These are phyloP conservation scores for Backusella morwellensis DNA, from an alignment of 192 early-diverging fungal species.

Conservation along the genomic window DNA sequence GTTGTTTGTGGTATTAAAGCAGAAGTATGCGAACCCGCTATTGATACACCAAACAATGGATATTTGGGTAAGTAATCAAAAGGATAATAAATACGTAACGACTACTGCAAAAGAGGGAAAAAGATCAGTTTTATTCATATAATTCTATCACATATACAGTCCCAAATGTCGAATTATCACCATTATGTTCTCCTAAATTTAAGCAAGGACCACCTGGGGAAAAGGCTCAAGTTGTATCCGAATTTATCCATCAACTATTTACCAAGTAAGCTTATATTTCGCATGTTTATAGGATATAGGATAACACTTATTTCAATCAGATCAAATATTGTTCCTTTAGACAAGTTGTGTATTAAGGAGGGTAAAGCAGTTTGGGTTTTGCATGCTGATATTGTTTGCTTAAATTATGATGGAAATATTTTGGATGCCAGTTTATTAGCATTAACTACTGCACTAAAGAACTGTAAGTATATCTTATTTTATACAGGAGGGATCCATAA, in stretches of 20 bases:
- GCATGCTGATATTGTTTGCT: conserved; percentile 85
- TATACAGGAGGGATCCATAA: too few relatives aligned
- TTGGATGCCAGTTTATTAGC: conserved; percentile 84
- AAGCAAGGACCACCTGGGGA: conserved; percentile 82
- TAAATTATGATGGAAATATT: conserved; percentile 90
- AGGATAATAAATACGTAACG: not conserved
- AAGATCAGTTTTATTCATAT: not conserved
- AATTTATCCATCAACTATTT: conserved; percentile 72
- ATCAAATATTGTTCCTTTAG: conserved; percentile 58
- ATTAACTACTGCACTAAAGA: conserved; percentile 71
- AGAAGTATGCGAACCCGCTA: conserved; percentile 80
- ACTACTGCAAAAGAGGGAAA: not conserved
- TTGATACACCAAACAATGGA: conserved; percentile 66
- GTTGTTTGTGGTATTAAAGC: conserved; percentile 95
- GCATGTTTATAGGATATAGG: conserved; percentile 3
- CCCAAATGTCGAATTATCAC: conserved; percentile 88
- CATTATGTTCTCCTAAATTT: conserved; percentile 86
- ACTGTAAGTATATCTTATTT: conserved; percentile 44
- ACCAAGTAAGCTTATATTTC: conserved; percentile 36
- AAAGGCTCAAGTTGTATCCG: conserved; percentile 78
- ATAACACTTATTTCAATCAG: conserved; percentile 22
- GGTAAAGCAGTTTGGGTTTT: conserved; percentile 85
- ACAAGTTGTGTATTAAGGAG: conserved; percentile 74
- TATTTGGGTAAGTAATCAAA: conserved; percentile 60
- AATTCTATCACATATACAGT: conserved; percentile 43